Conservation (phyloP, 495 filamentous ascomycete species). For the Aspergillus homomorphus region DNA sequence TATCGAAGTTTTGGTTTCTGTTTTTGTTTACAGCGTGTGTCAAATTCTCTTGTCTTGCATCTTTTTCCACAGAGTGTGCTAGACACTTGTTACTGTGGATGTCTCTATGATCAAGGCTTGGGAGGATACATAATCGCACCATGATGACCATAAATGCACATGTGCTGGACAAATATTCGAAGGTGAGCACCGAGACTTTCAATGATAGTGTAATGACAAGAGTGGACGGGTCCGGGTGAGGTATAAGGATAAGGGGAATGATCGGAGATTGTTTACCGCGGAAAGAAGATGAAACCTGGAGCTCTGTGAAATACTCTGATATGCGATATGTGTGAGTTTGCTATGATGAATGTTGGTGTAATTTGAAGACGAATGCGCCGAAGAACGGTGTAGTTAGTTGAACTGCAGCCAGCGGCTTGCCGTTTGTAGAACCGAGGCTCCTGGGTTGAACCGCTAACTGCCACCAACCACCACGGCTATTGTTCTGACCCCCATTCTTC, state of each 20-base stretch:
- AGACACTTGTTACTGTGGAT: no score
- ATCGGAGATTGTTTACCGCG: no score
- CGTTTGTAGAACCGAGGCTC: conserved; percentile 1
- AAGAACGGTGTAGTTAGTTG: no score
- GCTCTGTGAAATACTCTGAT: no score
- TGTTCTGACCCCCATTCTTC: neutral
- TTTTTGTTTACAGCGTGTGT: conserved; percentile 25
- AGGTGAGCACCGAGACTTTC: no score
- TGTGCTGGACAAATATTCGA: neutral
- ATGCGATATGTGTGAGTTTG: no score
- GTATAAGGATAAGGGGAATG: no score
- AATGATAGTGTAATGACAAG: no score
- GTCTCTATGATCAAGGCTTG: neutral
- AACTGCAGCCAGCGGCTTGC: neutral
- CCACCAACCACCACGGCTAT: neutral
- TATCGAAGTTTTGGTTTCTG: conserved; percentile 6
- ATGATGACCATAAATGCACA: neutral
- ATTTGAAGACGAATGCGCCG: no score
- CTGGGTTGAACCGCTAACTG: neutral
- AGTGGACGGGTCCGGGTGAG: no score
- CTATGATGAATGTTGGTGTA: no score
- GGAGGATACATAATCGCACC: neutral
- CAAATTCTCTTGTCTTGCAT: neutral
- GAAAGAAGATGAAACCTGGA: no score
- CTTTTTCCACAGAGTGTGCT: neutral